A percentile compares a stretch with the other conserved stretches of the same genome.
Conservation (phyloP, 768 basidiomycete genomes). For the Boletus sp. region DNA sequence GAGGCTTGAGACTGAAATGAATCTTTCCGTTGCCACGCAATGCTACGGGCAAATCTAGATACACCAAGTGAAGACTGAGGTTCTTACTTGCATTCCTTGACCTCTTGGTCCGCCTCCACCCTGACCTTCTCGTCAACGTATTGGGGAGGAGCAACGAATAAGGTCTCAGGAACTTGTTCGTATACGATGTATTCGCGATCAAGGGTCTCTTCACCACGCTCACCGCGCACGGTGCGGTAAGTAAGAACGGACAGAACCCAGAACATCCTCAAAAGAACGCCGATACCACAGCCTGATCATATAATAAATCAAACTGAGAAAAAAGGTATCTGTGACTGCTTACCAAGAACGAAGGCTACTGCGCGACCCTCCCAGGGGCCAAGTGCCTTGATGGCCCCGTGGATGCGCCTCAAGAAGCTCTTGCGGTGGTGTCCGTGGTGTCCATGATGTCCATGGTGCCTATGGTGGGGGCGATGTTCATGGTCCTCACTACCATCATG, state of each 20-base stretch:
- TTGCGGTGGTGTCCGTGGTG: conserved; percentile 29
- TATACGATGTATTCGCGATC: conserved; percentile 42
- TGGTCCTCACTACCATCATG: background rate
- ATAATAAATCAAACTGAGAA: background rate
- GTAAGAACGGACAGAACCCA: conserved; percentile 67
- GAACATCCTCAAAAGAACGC: conserved; percentile 78
- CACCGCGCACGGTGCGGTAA: conserved; percentile 53
- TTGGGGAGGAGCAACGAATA: conserved; percentile 52
- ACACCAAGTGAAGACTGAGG: background rate
- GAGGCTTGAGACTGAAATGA: background rate
- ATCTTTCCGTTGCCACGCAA: background rate
- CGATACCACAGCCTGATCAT: conserved; percentile 71
- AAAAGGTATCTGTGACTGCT: conserved; percentile 20
- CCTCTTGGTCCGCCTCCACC: conserved; percentile 10
- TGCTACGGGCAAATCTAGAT: background rate
- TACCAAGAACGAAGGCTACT: conserved; percentile 81
- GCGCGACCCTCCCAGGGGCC: conserved; percentile 83
- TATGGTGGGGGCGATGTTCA: conserved; percentile 6
- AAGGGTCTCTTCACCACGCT: conserved; percentile 42
- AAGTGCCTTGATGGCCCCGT: conserved; percentile 62
- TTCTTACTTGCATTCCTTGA: conserved; percentile 18
- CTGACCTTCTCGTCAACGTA: conserved; percentile 59
- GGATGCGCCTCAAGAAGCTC: conserved; percentile 60
- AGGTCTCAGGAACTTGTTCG: conserved; percentile 46
- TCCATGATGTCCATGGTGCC: conserved; percentile 13